Conservation (phyloP, 352 stramenopile genomes). For the Pythium chondricola region DNA sequence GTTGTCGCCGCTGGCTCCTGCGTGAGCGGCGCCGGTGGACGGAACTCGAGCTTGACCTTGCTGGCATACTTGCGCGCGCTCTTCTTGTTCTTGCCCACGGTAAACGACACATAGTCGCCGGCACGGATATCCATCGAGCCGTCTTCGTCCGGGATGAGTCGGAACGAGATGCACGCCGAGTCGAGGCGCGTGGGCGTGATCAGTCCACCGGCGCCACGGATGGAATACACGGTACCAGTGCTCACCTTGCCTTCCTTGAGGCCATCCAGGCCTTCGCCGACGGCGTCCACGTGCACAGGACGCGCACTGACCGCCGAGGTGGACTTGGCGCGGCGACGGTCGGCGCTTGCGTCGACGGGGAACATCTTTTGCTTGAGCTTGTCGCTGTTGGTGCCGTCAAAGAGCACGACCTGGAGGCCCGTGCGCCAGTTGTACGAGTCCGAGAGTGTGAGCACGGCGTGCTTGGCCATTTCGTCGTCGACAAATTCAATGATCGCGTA, state of each 20-base stretch:
- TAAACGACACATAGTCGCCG: slow-evolving; percentile 86
- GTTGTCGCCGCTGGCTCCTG: neutral
- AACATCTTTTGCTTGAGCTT: slow-evolving; percentile 90
- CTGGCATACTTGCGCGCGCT: slow-evolving; percentile 83
- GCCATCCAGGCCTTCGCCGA: slow-evolving; percentile 77
- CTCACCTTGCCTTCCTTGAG: slow-evolving; percentile 86
- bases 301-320: slow-evolving; percentile 54
- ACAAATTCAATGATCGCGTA: slow-evolving; percentile 88
- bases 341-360: slow-evolving; percentile 63
- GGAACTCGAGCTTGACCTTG: slow-evolving; percentile 87
- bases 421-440: slow-evolving; percentile 86
- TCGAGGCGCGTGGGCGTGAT: slow-evolving; percentile 83
- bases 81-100: slow-evolving; percentile 88
- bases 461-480: slow-evolving; percentile 86
- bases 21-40: slow-evolving; percentile 41
- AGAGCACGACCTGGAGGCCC: slow-evolving; percentile 84
- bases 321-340: slow-evolving; percentile 76
- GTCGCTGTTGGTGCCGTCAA: slow-evolving; percentile 84
- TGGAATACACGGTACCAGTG: slow-evolving; percentile 83
- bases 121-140: slow-evolving; percentile 80
- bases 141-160: slow-evolving; percentile 83
- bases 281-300: slow-evolving; percentile 73
- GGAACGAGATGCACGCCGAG: slow-evolving; percentile 82
- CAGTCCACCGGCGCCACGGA: slow-evolving; percentile 72
- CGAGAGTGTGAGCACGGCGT: slow-evolving; percentile 81